Evolutionary conservation across 192 early-diverging fungal genomes (phyloP).

Genomic region (Physocladia obscura): DNA sequence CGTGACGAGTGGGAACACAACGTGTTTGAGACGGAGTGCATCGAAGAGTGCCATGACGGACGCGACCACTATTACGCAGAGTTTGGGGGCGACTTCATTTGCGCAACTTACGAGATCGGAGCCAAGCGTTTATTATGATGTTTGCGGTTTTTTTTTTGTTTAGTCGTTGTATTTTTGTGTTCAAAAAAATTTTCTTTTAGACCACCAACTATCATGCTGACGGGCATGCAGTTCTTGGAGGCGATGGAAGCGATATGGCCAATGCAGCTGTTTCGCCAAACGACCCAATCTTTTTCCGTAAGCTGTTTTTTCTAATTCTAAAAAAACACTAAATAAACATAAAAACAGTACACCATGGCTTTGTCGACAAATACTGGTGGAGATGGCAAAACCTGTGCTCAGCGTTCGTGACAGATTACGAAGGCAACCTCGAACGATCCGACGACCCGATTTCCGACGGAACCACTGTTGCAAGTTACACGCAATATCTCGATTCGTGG

Average conservation of each 20-base stretch:
- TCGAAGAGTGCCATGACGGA: neutral
- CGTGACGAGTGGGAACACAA: too few relatives aligned
- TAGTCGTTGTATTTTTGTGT: neutral
- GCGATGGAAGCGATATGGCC: slow-evolving; percentile 5
- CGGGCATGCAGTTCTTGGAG: slow-evolving; percentile 6
- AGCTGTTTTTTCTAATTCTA: neutral
- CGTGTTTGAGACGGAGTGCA: neutral
- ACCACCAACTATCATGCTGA: neutral
- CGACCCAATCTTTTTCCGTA: slow-evolving; percentile 7
- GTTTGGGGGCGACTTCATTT: neutral
- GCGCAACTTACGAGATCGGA: neutral
- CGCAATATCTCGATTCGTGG: neutral
- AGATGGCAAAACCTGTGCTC: slow-evolving; percentile 32
- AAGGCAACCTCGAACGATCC: slow-evolving; percentile 4
- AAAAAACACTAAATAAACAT: neutral
- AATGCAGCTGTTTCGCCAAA: slow-evolving; percentile 13
- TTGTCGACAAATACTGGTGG: slow-evolving; percentile 37
- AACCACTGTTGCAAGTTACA: neutral
- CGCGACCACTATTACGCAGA: too few relatives aligned
- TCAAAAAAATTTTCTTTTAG: neutral
- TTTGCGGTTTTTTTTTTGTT: too few relatives aligned
- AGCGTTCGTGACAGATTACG: slow-evolving; percentile 7
- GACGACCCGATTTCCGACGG: neutral
- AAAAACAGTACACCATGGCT: slow-evolving; percentile 31
- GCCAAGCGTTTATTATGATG: neutral